Evolutionary conservation across 2,329 filamentous ascomycete genomes (phyloP), one percentile per base, ranked within the genome.

Genomic region (Neofusicoccum cordaticola): DNA sequence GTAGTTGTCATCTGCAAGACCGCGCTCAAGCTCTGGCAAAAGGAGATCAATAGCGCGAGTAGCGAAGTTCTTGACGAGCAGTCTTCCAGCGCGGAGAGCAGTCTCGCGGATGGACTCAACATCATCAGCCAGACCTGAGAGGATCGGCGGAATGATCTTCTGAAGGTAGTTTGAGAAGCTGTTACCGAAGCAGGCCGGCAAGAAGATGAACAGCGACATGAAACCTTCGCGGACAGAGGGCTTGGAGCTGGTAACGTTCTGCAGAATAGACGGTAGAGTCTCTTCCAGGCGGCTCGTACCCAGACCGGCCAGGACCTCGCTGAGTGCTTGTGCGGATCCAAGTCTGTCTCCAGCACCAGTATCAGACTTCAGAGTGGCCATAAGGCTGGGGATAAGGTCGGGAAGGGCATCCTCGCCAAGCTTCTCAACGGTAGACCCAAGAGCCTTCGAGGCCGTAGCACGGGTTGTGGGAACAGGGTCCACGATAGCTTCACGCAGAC

Each of bases 131-230:
- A 99, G 84, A 71, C 96, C 96, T 68, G 92, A 88, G 68, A 99
- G 84, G 72, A 99, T 98, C 19, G 95, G 91, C 17, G 95, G 96
- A 71, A 99, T 97, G 72, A 99, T 97, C 75, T 89, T 93, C 79
- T 89, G 92, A 67, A 99, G 89, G 74, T 99, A 99, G 74, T 92
- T 93, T 70, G 95, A 90, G 74, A 99, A 99, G 77, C 93, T 96
- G 84, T 99, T 99, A 73, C 95, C 95, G 72, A 99, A 99, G 80
- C 95, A 99, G 62, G 97, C 95, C 12, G 95, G 95, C 81, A 99
- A 87, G 85, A 97, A 99, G 70, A 99, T 98, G 80, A 99, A 99
- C 45, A 99, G 85, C 7, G 95, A 97, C 95, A 99, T 99, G 82
- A 99, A 99, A 51, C 95, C 95, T 83, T 99, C 95, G 71, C 95